Evolutionary conservation across 2,329 filamentous ascomycete species (phyloP).

Genomic region (Xylariaceae sp.): DNA sequence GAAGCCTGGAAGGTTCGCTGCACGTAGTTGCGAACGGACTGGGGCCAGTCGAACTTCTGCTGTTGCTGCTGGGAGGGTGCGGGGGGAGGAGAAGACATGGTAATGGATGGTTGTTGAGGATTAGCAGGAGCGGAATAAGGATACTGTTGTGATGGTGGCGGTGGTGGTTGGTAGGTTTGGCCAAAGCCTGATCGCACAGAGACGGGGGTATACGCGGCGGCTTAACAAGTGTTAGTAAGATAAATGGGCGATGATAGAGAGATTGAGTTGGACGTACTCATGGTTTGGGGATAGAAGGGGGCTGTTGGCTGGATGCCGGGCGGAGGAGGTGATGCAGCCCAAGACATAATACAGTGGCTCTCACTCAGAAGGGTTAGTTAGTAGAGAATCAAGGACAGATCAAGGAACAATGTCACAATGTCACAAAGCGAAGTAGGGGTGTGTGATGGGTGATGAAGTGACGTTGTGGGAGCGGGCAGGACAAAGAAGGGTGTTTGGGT

Average conservation of each 20-base stretch:
- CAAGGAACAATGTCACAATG: no score
- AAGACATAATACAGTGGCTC: slow-evolving; percentile 28
- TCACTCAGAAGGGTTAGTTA: no score
- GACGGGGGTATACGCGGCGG: slow-evolving; percentile 41
- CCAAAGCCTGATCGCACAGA: slow-evolving; percentile 39
- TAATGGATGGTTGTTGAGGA: slow-evolving; percentile 28
- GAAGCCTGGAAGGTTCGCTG: slow-evolving; percentile 79
- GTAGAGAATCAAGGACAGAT: slow-evolving; percentile 13
- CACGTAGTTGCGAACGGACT: slow-evolving; percentile 82
- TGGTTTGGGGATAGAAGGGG: slow-evolving; percentile 25
- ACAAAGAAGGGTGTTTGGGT: slow-evolving; percentile 2
- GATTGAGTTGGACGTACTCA: slow-evolving; percentile 19
- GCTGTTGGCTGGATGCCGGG: slow-evolving; percentile 26
- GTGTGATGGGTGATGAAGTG: slow-evolving; percentile 8
- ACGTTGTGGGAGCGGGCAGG: slow-evolving; percentile 5
- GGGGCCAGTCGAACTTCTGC: slow-evolving; percentile 73
- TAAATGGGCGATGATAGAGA: not conserved
- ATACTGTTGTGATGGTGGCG: slow-evolving; percentile 30
- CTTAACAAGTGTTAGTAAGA: slow-evolving; percentile 32
- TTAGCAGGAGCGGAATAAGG: slow-evolving; percentile 32
- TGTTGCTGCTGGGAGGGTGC: slow-evolving; percentile 38
- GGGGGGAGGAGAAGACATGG: slow-evolving; percentile 27
- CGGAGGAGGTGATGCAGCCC: slow-evolving; percentile 26
- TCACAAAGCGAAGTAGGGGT: slow-evolving; percentile 6
- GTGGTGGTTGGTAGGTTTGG: slow-evolving; percentile 28